phyloP scores from a whole-genome alignment of 352 stramenopile species.

The Phytophthora agathidicida region DNA sequence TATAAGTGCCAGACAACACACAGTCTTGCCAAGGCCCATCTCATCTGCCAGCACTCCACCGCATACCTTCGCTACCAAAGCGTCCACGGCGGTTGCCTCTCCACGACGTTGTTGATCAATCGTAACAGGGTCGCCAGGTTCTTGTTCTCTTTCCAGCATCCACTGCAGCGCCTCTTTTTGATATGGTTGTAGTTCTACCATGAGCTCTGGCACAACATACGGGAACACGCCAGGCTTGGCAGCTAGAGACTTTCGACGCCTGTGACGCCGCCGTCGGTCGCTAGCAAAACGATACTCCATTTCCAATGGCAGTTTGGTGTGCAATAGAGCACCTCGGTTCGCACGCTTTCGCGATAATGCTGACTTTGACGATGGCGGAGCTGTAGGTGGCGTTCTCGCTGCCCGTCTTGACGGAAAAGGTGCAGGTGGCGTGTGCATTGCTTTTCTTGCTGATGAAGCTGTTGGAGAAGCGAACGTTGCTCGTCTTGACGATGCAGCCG shows the following conservation, averaged over 20 bases:
- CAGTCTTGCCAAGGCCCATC: constrained; percentile 91
- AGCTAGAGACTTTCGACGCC: constrained; percentile 48
- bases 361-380: constrained; percentile 18
- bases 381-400: constrained; percentile 12
- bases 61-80: constrained; percentile 49
- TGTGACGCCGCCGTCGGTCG: constrained; percentile 49
- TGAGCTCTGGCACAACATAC: constrained; percentile 54
- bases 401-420: constrained; percentile 7
- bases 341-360: constrained; percentile 33
- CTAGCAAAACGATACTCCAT: constrained; percentile 65
- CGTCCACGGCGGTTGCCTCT: constrained; percentile 37
- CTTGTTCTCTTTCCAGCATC: constrained; percentile 82
- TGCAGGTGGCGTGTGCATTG: not conserved
- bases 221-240: constrained; percentile 48
- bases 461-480: constrained; percentile 20
- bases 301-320: constrained; percentile 64
- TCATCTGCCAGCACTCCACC: constrained; percentile 89
- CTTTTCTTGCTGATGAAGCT: constrained; percentile 26
- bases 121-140: constrained; percentile 23
- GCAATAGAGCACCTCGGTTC: constrained; percentile 42
- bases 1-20: constrained; percentile 86
- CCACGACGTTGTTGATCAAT: constrained; percentile 40
- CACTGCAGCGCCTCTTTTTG: constrained; percentile 88
- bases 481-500: constrained; percentile 12
- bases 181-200: constrained; percentile 76